A percentile compares a stretch with the other conserved stretches of the same genome.
Conservation (phyloP, 2,329 filamentous ascomycete genomes). For the Aspergillus pseudotamarii region DNA sequence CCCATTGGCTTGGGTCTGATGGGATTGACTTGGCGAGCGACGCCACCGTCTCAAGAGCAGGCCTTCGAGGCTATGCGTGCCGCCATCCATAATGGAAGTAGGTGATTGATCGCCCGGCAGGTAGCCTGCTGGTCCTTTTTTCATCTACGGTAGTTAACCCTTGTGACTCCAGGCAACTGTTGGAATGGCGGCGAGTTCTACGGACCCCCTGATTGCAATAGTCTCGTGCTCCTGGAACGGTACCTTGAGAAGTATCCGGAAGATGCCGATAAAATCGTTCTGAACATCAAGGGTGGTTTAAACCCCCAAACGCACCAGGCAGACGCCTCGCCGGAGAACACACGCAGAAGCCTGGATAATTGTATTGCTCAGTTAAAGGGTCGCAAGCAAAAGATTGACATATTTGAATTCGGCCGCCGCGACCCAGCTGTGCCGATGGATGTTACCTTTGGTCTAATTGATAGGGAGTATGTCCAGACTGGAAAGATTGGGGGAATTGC, state of each 20-base stretch:
- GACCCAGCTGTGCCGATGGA: slow-evolving; percentile 12
- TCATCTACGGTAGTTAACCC: background rate
- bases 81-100: slow-evolving; percentile 2
- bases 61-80: slow-evolving; percentile 19
- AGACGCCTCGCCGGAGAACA: slow-evolving; percentile 7
- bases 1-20: slow-evolving; percentile 20
- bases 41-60: slow-evolving; percentile 9
- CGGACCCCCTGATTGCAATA: slow-evolving; percentile 26
- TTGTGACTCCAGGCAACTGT: background rate
- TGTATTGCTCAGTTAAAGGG: slow-evolving; percentile 13
- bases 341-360: slow-evolving; percentile 8
- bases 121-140: slow-evolving; percentile 6
- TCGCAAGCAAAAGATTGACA: slow-evolving; percentile 13
- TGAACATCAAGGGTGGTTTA: slow-evolving; percentile 12
- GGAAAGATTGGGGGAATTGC: slow-evolving; percentile 17
- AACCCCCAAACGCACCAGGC: background rate
- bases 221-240: slow-evolving; percentile 20
- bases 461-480: slow-evolving; percentile 11
- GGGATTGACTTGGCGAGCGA: slow-evolving; percentile 12
- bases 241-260: slow-evolving; percentile 14
- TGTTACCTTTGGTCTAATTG: slow-evolving; percentile 5
- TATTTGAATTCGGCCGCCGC: slow-evolving; percentile 14
- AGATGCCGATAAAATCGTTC: slow-evolving; percentile 10
- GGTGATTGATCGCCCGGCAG: background rate
- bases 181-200: slow-evolving; percentile 30